Evolutionary conservation across 2,329 filamentous ascomycete species (phyloP), one percentile per base, ranked within the genome.

Genomic region (Westerdykella aurantiaca): DNA sequence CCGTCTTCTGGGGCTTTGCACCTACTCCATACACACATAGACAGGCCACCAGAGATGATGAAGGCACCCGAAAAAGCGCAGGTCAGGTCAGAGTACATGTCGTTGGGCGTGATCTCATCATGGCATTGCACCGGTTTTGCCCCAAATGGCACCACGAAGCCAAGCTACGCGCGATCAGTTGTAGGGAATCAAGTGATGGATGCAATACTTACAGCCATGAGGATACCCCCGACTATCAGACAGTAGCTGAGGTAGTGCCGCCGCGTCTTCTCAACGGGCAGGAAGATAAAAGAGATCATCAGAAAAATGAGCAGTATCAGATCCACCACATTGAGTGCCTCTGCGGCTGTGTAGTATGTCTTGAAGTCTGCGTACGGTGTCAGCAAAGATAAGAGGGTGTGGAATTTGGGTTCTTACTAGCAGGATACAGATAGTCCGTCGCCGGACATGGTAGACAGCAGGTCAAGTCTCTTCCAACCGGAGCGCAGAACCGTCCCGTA

Each of bases 361-460:
- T 70, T 60, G 56, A 82, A 78, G 17, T 70, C 78, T 74, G 45
- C 4, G 37, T 6, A 12, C 12, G 3, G 14, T 33, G 57, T 55
- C 47, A 54, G 42, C 16, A 1, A 31, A 40, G 6, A 37, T 17
- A 25, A 43, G 23, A 10, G 37, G 25, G 5, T 14, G 4, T n/a
- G 13, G n/a, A 39, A 16, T 11, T 14, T 29, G n/a, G 39, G 46
- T 33, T 42, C 69, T 55, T 63, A 81, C 78, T 70, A 46, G 79
- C 69, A 17, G 76, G 73, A 55, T 84, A 85, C 34, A 79, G 69
- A 83, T 85, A 97, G 45, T 91, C 80, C 10, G 86, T 85, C 59
- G 87, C 76, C 25, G 93, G 93, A 66, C 93, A 98, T 48, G 93
- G 93, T 45, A 98, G 69, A 66, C 93, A 98, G 67, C 93, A 98